Evolutionary conservation across 108 stramenopile genomes (phyloP), one percentile per base, ranked within the genome.

Genomic region (Cylindrotheca fusiformis): DNA sequence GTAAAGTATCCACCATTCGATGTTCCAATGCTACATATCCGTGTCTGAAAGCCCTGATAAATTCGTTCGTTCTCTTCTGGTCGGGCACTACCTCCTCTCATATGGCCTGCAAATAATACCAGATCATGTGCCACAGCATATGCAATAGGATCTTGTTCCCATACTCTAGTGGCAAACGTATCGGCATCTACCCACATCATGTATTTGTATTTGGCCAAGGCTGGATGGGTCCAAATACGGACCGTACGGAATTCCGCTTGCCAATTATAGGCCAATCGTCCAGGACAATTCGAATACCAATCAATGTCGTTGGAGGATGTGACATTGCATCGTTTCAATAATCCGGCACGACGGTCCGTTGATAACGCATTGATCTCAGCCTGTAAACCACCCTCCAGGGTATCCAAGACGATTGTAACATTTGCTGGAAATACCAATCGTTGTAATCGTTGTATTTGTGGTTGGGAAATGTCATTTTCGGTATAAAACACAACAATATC

Each of bases 121-220:
- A 74, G 25, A 44, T 79, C 54, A 60, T 79, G 56, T 4, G 69
- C 29, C 48, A 79, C 48, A 6, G 54, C 28, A 14, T 24, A 2
- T 56, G 72, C 68, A 17, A 79, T 50, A 1, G 78, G 78, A 79
- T 79, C 78, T 53, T 70, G 72, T 1, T 70, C 23, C 78, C 78
- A 79, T 49, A 62, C 48, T 45, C 31, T 25, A 6, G 60, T 62
- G 3, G 33, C 24, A 53, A 64, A 64, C 26, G 52, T 52, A 64
- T 64, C 63, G 21, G 32, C 18, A 44, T 64, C 63, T 18, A 53
- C 12, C 63, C 63, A 64, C 51, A 64, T 22, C 63, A 64, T 75
- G 50, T 58, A 72, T 53, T 63, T 60, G 50, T 79, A 79, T 19
- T 71, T 63, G 14, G 52, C 47, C 23, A 79, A 28, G 0, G 74